phyloP scores from a whole-genome alignment of 225 moss, liverwort and hornwort genomes.

The Sphagnum tenellum region DNA sequence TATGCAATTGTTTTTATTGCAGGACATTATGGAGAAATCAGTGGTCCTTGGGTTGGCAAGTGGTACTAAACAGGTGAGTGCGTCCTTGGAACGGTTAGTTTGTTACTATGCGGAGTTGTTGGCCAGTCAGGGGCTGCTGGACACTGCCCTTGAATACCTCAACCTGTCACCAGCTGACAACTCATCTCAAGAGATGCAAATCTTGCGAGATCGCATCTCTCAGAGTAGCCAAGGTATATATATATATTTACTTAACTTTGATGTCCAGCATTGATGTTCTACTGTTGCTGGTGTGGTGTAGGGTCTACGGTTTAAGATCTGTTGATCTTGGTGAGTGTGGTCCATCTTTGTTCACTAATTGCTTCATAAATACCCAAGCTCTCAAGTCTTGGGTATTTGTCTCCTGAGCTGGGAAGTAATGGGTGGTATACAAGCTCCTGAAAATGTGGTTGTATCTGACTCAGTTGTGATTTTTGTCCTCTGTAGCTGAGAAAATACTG shows the following conservation, averaged over 20 bases:
- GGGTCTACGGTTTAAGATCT: too few species aligned
- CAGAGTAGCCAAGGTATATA: constrained; percentile 59
- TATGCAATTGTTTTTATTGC: constrained; percentile 1
- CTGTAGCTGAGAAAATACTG: constrained; percentile 26
- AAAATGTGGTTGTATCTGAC: too few species aligned
- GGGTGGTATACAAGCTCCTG: too few species aligned
- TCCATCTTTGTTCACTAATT: too few species aligned
- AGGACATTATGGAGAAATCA: constrained; percentile 94
- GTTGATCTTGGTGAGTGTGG: too few species aligned
- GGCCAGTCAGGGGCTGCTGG: constrained; percentile 85
- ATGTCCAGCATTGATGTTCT: too few species aligned
- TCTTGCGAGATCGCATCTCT: constrained; percentile 76
- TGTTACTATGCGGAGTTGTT: constrained; percentile 86
- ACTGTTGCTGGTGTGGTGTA: too few species aligned
- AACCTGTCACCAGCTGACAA: constrained; percentile 73
- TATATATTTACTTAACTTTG: too few species aligned
- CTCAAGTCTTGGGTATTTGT: too few species aligned
- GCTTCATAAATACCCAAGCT: too few species aligned
- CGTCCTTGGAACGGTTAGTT: constrained; percentile 75
- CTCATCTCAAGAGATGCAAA: constrained; percentile 55
- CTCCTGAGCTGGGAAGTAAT: too few species aligned
- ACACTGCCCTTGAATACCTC: constrained; percentile 84
- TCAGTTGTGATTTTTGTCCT: too few species aligned
- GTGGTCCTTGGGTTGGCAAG: constrained; percentile 90
- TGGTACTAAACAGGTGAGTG: constrained; percentile 74